A percentile compares a stretch with the other conserved stretches of the same genome.
These are phyloP conservation scores for Zygoascus meyerae DNA, from an alignment of 1,139 yeast species.

Conservation along the genomic window DNA sequence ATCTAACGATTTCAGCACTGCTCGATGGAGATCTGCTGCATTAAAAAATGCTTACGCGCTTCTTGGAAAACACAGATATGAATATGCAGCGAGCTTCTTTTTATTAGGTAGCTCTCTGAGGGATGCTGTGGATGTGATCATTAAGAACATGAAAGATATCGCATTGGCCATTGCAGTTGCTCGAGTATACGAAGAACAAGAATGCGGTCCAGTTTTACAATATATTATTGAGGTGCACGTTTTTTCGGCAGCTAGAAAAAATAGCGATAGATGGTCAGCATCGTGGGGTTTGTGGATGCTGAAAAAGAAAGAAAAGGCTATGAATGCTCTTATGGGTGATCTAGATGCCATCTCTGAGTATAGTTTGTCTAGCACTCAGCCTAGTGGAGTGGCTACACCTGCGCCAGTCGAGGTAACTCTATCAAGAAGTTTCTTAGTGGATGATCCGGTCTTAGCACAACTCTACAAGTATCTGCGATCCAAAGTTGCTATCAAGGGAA, in stretches of 20 bases:
- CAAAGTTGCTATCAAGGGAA: conserved; percentile 27
- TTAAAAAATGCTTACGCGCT: conserved; percentile 87
- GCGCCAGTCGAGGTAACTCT: conserved; percentile 1
- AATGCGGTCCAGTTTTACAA: conserved; percentile 46
- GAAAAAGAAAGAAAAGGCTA: conserved; percentile 19
- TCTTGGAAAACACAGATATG: conserved; percentile 77
- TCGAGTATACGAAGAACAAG: conserved; percentile 56
- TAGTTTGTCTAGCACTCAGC: background rate
- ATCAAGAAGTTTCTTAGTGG: conserved; percentile 49
- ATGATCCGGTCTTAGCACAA: conserved; percentile 74
- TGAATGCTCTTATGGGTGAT: conserved; percentile 24
- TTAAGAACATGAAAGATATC: conserved; percentile 59
- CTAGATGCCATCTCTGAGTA: background rate
- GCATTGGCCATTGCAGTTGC: conserved; percentile 77
- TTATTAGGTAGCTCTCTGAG: conserved; percentile 68
- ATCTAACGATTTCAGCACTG: conserved; percentile 63
- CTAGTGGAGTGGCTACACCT: conserved; percentile 4
- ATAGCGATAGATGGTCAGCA: conserved; percentile 76
- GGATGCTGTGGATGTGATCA: conserved; percentile 72
- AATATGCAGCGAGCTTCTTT: conserved; percentile 88
- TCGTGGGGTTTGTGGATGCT: conserved; percentile 80
- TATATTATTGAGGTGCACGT: conserved; percentile 48
- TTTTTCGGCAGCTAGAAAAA: conserved; percentile 50
- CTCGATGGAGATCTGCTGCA: conserved; percentile 85
- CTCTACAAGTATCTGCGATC: conserved; percentile 57